Evolutionary conservation across 352 stramenopile species (phyloP).

Genomic region (Phytophthora palmivora): DNA sequence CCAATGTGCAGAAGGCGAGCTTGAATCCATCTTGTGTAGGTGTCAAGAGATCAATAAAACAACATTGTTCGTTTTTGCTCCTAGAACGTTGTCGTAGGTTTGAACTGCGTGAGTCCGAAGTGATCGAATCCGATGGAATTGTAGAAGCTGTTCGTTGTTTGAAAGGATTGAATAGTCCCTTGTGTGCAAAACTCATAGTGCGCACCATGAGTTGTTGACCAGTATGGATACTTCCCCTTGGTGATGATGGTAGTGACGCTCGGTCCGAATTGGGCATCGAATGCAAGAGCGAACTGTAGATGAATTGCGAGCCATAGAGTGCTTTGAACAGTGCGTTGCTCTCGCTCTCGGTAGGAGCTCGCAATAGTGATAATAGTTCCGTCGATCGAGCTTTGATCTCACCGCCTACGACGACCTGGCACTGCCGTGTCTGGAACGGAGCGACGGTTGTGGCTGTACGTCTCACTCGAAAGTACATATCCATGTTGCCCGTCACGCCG

Average conservation of each 20-base stretch:
- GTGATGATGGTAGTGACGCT: slow-evolving; percentile 12
- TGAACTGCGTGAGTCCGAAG: slow-evolving; percentile 10
- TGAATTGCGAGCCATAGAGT: slow-evolving; percentile 37
- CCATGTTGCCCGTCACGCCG: slow-evolving; percentile 18
- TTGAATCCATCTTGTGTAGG: slow-evolving; percentile 31
- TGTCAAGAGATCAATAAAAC: slow-evolving; percentile 39
- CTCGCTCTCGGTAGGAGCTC: slow-evolving; percentile 40
- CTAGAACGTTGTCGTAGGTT: background rate
- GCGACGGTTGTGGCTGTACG: background rate
- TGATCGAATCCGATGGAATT: slow-evolving; percentile 2
- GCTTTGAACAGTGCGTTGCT: slow-evolving; percentile 42
- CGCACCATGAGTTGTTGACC: slow-evolving; percentile 43
- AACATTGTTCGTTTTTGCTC: slow-evolving; percentile 43
- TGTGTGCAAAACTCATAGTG: slow-evolving; percentile 38
- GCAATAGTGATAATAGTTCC: slow-evolving; percentile 36
- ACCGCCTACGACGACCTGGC: slow-evolving; percentile 31
- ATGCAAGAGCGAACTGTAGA: slow-evolving; percentile 51
- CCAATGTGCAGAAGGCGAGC: slow-evolving; percentile 36
- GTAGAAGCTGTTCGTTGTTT: slow-evolving; percentile 8
- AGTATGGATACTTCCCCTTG: background rate
- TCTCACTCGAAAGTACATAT: slow-evolving; percentile 22
- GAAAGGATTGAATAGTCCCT: slow-evolving; percentile 21
- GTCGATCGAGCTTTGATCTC: slow-evolving; percentile 24
- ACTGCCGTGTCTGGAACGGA: slow-evolving; percentile 19
- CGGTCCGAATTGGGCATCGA: slow-evolving; percentile 21